Evolutionary conservation across 495 filamentous ascomycete species (phyloP).

Genomic region (Daldinia childiae): DNA sequence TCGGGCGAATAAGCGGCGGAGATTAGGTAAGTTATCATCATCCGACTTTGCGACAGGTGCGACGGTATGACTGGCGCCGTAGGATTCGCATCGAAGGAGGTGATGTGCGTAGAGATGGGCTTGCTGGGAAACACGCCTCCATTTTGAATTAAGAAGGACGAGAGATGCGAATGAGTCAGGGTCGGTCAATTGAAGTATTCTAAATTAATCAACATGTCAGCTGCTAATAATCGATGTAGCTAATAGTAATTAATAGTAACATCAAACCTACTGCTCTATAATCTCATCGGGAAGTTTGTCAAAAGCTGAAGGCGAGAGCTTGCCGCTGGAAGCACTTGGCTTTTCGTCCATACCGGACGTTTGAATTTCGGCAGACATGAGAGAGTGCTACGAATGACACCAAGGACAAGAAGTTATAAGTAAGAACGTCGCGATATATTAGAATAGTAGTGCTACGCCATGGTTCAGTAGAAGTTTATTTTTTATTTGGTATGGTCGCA

Average conservation of each 20-base stretch:
- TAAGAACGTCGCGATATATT: slow-evolving; percentile 14
- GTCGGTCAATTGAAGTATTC: slow-evolving; percentile 78
- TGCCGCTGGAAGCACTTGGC: slow-evolving; percentile 36
- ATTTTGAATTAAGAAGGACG: slow-evolving; percentile 80
- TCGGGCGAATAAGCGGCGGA: slow-evolving; percentile 73
- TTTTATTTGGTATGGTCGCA: slow-evolving; percentile 8
- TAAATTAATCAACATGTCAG: slow-evolving; percentile 47
- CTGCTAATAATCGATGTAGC: not conserved
- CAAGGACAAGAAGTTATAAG: slow-evolving; percentile 16
- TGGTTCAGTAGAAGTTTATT: slow-evolving; percentile 13
- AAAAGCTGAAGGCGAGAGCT: slow-evolving; percentile 48
- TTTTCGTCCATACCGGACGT: slow-evolving; percentile 42
- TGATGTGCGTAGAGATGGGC: slow-evolving; percentile 79
- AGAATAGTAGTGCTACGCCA: slow-evolving; percentile 26
- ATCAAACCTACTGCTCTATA: slow-evolving; percentile 57
- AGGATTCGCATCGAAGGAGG: slow-evolving; percentile 75
- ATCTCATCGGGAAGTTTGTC: slow-evolving; percentile 60
- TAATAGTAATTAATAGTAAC: not conserved
- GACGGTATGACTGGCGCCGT: slow-evolving; percentile 61
- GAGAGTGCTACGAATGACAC: not conserved
- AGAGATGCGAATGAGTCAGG: slow-evolving; percentile 85
- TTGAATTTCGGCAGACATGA: slow-evolving; percentile 26
- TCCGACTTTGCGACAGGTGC: slow-evolving; percentile 55
- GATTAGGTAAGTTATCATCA: slow-evolving; percentile 62
- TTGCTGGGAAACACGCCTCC: slow-evolving; percentile 77